Evolutionary conservation across 2,329 filamentous ascomycete genomes (phyloP), one percentile per base, ranked within the genome.

Genomic region (Diaporthe sp.): DNA sequence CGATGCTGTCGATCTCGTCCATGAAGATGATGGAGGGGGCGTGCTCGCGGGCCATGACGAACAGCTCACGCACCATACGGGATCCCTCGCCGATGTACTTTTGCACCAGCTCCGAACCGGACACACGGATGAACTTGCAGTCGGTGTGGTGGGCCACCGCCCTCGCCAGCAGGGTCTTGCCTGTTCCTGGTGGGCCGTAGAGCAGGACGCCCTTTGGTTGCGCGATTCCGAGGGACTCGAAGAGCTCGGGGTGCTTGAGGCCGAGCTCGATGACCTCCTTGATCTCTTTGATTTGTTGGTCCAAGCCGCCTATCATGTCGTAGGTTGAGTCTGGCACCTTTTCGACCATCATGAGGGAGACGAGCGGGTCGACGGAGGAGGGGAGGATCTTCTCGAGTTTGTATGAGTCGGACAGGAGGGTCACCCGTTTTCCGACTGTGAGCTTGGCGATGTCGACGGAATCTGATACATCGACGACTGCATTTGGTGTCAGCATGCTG

Each of bases 321-420:
- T 99, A 99, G 83, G 97, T 99, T 87, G 95, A 98, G 89, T 99
- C 97, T 22, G 97, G 97, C 22, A 99, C 97, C 89, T 99, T 99
- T 84, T 99, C 97, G 70, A 99, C 97, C 97, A 99, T 99, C 97
- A 99, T 99, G 83, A 99, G 94, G 47, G 97, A 99, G 74, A 99
- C 97, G 74, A 99, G 93, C 50, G 97, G 97, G 82, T 99, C 97
- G 82, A 99, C 97, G 28, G 97, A 99, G 72, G 97, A 98, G 28
- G 97, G 97, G 13, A 99, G 92, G 87, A 98, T 97, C 89, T 98
- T 98, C 83, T 98, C 97, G 80, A 99, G 93, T 86, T 98, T 98
- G 90, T 99, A 99, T 78, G 95, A 96, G 84, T 99, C 97, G 80
- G 96, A 98, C 74, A 99, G 91, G 58, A 99, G 91, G 72, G 97